A percentile compares a stretch with the other conserved stretches of the same genome.
Evolutionary conservation across 2,329 filamentous ascomycete species (phyloP).

Genomic region (Exophiala sp.): DNA sequence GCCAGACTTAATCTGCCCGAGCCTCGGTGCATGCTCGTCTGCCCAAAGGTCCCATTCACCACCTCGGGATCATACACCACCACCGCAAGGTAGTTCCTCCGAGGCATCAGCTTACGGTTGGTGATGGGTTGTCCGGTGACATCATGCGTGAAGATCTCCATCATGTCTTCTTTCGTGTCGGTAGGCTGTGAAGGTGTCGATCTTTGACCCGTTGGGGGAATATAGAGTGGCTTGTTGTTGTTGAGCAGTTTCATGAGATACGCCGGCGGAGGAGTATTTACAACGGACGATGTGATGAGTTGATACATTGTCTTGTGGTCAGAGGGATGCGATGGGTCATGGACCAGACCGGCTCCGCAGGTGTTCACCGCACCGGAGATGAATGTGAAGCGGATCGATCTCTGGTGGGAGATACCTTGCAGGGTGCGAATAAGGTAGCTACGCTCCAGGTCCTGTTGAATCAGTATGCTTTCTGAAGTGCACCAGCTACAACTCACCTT

Average conservation of each 20-base stretch:
- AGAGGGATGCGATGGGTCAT: constrained; percentile 82
- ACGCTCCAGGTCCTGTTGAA: constrained; percentile 70
- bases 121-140: constrained; percentile 77
- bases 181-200: constrained; percentile 60
- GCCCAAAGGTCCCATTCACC: constrained; percentile 46
- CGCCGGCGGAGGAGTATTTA: constrained; percentile 75
- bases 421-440: constrained; percentile 95
- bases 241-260: constrained; percentile 86
- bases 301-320: constrained; percentile 99
- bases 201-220: constrained; percentile 78
- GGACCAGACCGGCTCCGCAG: constrained; percentile 85
- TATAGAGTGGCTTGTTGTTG: constrained; percentile 83
- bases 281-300: constrained; percentile 85
- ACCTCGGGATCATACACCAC: constrained; percentile 90
- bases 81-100: constrained; percentile 86
- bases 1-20: constrained; percentile 69
- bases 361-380: constrained; percentile 84
- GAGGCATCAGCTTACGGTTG: constrained; percentile 84
- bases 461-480: neutral
- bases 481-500: constrained; percentile 52
- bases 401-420: constrained; percentile 91
- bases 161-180: constrained; percentile 99
- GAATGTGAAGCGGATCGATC: constrained; percentile 94
- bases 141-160: constrained; percentile 97
- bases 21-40: constrained; percentile 39